A percentile compares a stretch with the other conserved stretches of the same genome.
These are phyloP conservation scores for Heritiera fomes DNA, from an alignment of 345 rosid species.

Conservation along the genomic window DNA sequence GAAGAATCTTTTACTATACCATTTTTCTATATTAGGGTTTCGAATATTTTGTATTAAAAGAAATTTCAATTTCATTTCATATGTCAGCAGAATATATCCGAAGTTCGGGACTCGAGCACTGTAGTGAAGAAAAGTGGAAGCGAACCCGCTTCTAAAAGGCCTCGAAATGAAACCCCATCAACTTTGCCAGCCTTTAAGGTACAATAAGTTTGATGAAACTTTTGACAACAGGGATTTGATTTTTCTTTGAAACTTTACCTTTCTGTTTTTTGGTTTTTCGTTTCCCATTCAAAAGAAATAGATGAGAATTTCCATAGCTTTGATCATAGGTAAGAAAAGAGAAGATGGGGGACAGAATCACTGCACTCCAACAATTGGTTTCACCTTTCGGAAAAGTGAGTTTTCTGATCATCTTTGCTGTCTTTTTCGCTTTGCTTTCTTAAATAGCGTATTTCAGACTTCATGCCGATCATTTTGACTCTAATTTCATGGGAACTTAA, in stretches of 20 bases:
- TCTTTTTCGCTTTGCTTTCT: conserved; percentile 26
- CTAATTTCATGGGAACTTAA: neutral
- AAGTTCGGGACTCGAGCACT: conserved; percentile 51
- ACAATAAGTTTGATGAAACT: conserved; percentile 25
- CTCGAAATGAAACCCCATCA: conserved; percentile 72
- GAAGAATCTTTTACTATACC: neutral
- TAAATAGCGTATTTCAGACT: neutral
- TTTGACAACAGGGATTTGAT: neutral
- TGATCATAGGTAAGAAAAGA: conserved; percentile 88
- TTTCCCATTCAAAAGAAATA: conserved; percentile 4
- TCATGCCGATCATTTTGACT: neutral
- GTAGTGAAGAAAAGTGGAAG: conserved; percentile 71
- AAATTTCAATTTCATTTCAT: neutral
- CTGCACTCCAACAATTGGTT: conserved; percentile 99
- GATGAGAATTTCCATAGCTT: conserved; percentile 26
- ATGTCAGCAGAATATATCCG: conserved; percentile 45
- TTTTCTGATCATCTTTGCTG: conserved; percentile 27
- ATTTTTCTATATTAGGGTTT: conserved; percentile 33
- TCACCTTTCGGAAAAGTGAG: conserved; percentile 99
- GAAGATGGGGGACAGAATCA: conserved; percentile 99
- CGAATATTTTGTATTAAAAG: conserved; percentile 7
- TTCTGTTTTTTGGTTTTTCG: neutral
- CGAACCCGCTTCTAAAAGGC: conserved; percentile 61
- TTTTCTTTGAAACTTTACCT: conserved; percentile 1
- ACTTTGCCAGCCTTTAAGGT: conserved; percentile 96